These are phyloP conservation scores for Sporothrix brunneoviolacea DNA, from an alignment of 2,329 filamentous ascomycete species.

Conservation along the genomic window DNA sequence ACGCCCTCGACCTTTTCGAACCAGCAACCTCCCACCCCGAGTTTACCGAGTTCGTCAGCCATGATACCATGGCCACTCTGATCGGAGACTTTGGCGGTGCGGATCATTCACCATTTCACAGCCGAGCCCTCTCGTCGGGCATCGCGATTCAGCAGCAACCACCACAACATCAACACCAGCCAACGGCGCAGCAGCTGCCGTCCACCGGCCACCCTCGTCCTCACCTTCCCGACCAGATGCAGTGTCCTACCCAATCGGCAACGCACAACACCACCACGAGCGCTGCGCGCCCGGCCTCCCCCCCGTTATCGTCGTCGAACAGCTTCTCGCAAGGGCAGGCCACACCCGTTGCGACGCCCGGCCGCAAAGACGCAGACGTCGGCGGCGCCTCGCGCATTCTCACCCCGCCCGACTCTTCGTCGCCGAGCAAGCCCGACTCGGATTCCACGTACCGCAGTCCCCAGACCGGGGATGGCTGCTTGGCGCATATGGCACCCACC, in stretches of 20 bases:
- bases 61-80: slow-evolving; percentile 55
- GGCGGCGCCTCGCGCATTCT: slow-evolving; percentile 7
- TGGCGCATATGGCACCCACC: slow-evolving; percentile 4
- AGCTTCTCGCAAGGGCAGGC: slow-evolving; percentile 12
- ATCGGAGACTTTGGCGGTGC: slow-evolving; percentile 63
- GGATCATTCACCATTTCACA: slow-evolving; percentile 62
- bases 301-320: slow-evolving; percentile 24
- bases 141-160: slow-evolving; percentile 38
- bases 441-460: too few species aligned
- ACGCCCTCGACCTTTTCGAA: neutral
- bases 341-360: neutral
- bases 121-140: slow-evolving; percentile 35
- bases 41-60: neutral
- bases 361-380: too few species aligned
- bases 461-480: slow-evolving; percentile 9
- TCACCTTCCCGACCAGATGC: too few species aligned
- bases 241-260: neutral
- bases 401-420: slow-evolving; percentile 35
- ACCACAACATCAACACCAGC: slow-evolving; percentile 36
- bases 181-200: slow-evolving; percentile 18
- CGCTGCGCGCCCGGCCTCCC: slow-evolving; percentile 11
- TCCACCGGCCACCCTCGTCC: too few species aligned
- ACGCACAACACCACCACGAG: neutral
- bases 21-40: neutral
- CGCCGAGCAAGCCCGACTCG: slow-evolving; percentile 33